Percentiles rank a stretch among this genome's conserved stretches.
phyloP scores from a whole-genome alignment of 208 protist species.

The Sergeia podlipaevii region DNA sequence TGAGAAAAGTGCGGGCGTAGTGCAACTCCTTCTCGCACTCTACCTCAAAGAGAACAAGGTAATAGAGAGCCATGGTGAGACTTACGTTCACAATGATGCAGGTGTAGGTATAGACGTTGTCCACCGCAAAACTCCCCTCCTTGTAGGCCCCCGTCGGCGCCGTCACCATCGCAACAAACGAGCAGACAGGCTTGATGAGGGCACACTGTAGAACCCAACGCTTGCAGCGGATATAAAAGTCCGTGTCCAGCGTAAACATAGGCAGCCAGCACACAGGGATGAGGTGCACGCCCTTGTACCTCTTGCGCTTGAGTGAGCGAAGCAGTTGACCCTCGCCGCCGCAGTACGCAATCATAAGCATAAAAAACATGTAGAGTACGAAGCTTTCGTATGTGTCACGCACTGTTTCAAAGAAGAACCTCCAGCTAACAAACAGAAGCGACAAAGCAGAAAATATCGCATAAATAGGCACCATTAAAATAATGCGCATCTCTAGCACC shows the following conservation, averaged over 20 bases:
- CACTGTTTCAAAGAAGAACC: constrained; percentile 79
- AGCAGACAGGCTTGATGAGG: constrained; percentile 73
- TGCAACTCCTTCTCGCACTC: constrained; percentile 77
- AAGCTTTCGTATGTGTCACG: constrained; percentile 89
- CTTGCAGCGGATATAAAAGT: constrained; percentile 85
- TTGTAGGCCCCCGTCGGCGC: constrained; percentile 60
- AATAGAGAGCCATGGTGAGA: constrained; percentile 79
- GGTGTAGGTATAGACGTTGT: constrained; percentile 82
- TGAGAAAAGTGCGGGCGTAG: constrained; percentile 78
- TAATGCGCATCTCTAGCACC: constrained; percentile 78
- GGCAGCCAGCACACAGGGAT: constrained; percentile 69
- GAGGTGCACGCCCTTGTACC: constrained; percentile 66
- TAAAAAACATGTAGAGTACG: constrained; percentile 91
- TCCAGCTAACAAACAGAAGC: constrained; percentile 37
- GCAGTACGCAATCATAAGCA: constrained; percentile 87
- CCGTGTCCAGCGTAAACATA: constrained; percentile 56
- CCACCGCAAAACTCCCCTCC: constrained; percentile 50
- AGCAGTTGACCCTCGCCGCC: constrained; percentile 81
- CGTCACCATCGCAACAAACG: constrained; percentile 68
- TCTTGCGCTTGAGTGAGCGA: constrained; percentile 70
- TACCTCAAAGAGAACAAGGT: constrained; percentile 86
- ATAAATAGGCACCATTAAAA: constrained; percentile 88
- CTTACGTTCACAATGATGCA: constrained; percentile 83
- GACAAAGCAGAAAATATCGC: constrained; percentile 70
- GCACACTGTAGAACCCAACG: constrained; percentile 89